phyloP scores from a whole-genome alignment of 2,329 filamentous ascomycete genomes.

The Tolypocladium tundrense region DNA sequence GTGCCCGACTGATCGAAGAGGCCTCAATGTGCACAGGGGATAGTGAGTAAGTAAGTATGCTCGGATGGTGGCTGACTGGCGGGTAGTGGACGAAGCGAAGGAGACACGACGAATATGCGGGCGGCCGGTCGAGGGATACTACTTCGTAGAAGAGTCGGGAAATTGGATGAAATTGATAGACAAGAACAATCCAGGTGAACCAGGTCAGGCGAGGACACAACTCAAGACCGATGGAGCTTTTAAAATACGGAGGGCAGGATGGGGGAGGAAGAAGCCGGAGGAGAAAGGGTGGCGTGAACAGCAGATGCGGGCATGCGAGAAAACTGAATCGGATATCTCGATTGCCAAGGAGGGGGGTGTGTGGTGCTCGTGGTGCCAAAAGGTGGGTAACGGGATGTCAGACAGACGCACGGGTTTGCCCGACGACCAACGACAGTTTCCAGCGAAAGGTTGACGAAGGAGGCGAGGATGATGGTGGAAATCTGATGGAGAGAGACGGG shows the following conservation, averaged over 20 bases:
- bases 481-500: neutral
- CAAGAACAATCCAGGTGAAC: neutral
- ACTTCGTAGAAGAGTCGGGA: neutral
- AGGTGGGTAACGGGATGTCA: neutral
- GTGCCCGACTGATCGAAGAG: neutral
- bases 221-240: neutral
- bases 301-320: neutral
- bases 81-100: neutral
- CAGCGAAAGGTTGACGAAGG: neutral
- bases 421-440: neutral
- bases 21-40: neutral
- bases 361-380: neutral
- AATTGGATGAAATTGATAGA: neutral
- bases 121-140: too few species aligned
- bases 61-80: neutral
- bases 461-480: neutral
- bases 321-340: slow-evolving; percentile 5
- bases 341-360: slow-evolving; percentile 2
- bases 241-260: neutral
- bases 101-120: neutral
- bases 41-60: neutral
- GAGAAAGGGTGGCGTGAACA: neutral
- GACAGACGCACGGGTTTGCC: neutral
- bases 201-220: neutral
- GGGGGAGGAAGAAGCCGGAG: neutral